Conservation (phyloP, 495 filamentous ascomycete species). For the Penicillium macrosclerotiorum region DNA sequence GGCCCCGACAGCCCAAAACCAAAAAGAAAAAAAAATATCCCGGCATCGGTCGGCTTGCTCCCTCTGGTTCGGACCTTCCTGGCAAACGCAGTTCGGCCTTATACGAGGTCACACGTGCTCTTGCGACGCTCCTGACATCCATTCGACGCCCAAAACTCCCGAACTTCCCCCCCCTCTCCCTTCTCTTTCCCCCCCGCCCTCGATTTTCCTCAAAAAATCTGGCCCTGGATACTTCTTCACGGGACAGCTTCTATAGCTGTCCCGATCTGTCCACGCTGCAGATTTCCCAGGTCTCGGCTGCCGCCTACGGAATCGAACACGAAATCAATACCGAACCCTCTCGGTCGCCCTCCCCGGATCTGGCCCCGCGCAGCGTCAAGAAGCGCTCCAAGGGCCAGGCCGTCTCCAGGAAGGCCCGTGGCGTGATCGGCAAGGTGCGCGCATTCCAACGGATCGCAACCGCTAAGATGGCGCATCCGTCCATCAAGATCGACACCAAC, state of each 20-base stretch:
- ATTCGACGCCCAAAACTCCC: constrained; percentile 23
- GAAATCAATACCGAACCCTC: constrained; percentile 31
- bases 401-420: constrained; percentile 46
- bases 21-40: too few relatives aligned
- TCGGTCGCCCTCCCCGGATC: constrained; percentile 36
- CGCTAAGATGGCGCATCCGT: constrained; percentile 47
- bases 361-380: constrained; percentile 32
- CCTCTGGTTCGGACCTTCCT: neutral
- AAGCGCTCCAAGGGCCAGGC: constrained; percentile 31
- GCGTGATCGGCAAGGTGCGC: constrained; percentile 48
- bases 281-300: constrained; percentile 33
- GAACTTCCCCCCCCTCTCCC: too few relatives aligned
- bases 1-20: constrained; percentile 17
- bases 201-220: constrained; percentile 38
- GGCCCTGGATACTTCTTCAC: constrained; percentile 44
- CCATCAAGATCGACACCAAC: constrained; percentile 48
- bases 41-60: neutral
- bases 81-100: constrained; percentile 4
- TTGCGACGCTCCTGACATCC: constrained; percentile 20
- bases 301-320: constrained; percentile 28
- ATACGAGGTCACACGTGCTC: constrained; percentile 25
- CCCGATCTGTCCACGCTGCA: constrained; percentile 50
- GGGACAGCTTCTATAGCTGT: constrained; percentile 53
- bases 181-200: constrained; percentile 21
- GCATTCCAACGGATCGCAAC: constrained; percentile 45